Evolutionary conservation across 805 yeast genomes (phyloP).

Genomic region (Saccharomyces mikatae): DNA sequence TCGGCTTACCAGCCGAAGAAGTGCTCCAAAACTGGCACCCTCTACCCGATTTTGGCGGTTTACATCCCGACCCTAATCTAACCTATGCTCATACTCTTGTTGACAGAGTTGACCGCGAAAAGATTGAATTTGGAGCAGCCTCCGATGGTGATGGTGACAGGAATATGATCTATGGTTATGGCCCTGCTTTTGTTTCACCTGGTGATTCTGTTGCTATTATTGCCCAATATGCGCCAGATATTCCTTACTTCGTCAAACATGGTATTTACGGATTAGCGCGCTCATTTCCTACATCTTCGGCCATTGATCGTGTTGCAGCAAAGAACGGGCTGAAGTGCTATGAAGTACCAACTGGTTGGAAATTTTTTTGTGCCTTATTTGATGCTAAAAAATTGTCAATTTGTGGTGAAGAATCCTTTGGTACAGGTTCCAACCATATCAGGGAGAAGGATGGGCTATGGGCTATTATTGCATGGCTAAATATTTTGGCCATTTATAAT

Average conservation of each 20-base stretch:
- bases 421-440: slow-evolving; percentile 95
- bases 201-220: slow-evolving; percentile 98
- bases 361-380: slow-evolving; percentile 90
- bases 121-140: slow-evolving; percentile 93
- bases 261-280: slow-evolving; percentile 93
- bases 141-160: slow-evolving; percentile 99
- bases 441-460: slow-evolving; percentile 97
- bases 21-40: slow-evolving; percentile 76
- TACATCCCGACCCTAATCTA: slow-evolving; percentile 96
- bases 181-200: slow-evolving; percentile 84
- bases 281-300: slow-evolving; percentile 95
- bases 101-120: slow-evolving; percentile 69
- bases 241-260: slow-evolving; percentile 82
- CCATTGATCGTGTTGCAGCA: slow-evolving; percentile 85
- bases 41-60: slow-evolving; percentile 88
- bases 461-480: slow-evolving; percentile 97
- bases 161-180: slow-evolving; percentile 95
- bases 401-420: slow-evolving; percentile 97
- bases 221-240: slow-evolving; percentile 82
- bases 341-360: slow-evolving; percentile 99
- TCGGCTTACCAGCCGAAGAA: slow-evolving; percentile 57
- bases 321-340: slow-evolving; percentile 64
- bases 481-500: slow-evolving; percentile 80
- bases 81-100: slow-evolving; percentile 89
- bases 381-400: slow-evolving; percentile 89